phyloP scores from a whole-genome alignment of 1,284 basidiomycete species.

The Moniliella sp. region DNA sequence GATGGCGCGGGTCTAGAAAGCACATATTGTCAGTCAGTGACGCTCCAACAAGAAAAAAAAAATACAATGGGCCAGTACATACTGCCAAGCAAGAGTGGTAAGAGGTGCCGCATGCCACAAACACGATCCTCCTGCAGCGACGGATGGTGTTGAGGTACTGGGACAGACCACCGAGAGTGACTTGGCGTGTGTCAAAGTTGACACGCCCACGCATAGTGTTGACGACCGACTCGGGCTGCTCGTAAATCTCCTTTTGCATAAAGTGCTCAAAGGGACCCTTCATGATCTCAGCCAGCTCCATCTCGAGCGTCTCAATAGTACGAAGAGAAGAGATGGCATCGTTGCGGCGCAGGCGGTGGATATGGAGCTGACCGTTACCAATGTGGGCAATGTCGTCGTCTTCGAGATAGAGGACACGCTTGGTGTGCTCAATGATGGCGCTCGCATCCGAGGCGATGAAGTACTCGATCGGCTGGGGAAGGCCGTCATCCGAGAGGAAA shows the following conservation, averaged over 20 bases:
- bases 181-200: slow-evolving; percentile 80
- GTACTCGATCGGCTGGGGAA: slow-evolving; percentile 98
- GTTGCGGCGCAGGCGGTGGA: slow-evolving; percentile 84
- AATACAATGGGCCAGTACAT: slow-evolving; percentile 6
- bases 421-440: slow-evolving; percentile 94
- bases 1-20: slow-evolving; percentile 56
- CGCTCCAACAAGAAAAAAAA: too few species aligned
- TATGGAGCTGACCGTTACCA: slow-evolving; percentile 85
- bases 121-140: slow-evolving; percentile 81
- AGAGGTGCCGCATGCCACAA: slow-evolving; percentile 88
- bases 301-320: slow-evolving; percentile 91
- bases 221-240: slow-evolving; percentile 96
- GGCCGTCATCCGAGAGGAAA: slow-evolving; percentile 92
- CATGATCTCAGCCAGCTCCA: slow-evolving; percentile 98
- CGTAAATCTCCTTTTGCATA: slow-evolving; percentile 99
- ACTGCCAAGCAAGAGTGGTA: slow-evolving; percentile 86
- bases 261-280: slow-evolving; percentile 99
- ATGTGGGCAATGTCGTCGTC: slow-evolving; percentile 98
- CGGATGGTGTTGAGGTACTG: slow-evolving; percentile 88
- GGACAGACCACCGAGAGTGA: slow-evolving; percentile 79
- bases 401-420: slow-evolving; percentile 92
- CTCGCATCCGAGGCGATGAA: slow-evolving; percentile 93
- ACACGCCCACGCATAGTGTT: slow-evolving; percentile 99
- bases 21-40: too few species aligned
- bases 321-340: slow-evolving; percentile 57